Evolutionary conservation across 163 green algal species (phyloP).

Genomic region (Scenedesmus sp.): DNA sequence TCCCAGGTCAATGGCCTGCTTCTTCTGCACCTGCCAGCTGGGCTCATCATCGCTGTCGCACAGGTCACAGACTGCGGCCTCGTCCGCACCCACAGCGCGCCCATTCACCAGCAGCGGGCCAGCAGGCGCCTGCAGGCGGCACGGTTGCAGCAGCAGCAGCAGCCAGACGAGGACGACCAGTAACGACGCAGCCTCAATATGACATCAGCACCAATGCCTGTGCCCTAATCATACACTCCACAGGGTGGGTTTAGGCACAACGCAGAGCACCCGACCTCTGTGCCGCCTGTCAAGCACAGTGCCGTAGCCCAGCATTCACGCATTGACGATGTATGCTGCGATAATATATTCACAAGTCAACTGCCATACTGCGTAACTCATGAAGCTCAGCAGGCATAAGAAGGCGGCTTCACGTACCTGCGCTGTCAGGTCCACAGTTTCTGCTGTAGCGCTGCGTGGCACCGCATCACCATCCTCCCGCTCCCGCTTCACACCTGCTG

Average conservation of each 20-base stretch:
- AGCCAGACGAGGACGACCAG: background rate
- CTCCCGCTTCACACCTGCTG: conserved; percentile 21
- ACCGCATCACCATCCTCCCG: background rate
- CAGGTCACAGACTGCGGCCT: conserved; percentile 40
- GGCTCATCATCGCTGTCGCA: conserved; percentile 42
- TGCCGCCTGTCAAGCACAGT: too few species aligned
- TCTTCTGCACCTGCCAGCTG: conserved; percentile 39
- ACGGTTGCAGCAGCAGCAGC: background rate
- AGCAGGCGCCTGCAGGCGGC: background rate
- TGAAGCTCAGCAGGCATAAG: background rate
- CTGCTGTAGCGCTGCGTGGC: conserved; percentile 16
- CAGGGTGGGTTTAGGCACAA: too few species aligned
- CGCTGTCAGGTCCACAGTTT: conserved; percentile 26
- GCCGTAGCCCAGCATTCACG: too few species aligned
- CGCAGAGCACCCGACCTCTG: too few species aligned
- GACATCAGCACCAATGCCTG: background rate
- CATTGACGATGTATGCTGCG: too few species aligned
- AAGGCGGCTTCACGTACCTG: background rate
- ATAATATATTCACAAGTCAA: too few species aligned
- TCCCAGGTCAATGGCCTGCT: conserved; percentile 16
- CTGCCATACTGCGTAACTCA: too few species aligned
- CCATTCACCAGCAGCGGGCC: conserved; percentile 18
- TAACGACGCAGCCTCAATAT: background rate
- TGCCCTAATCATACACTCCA: too few species aligned
- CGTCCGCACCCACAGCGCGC: background rate